Base-by-base conservation (phyloP, 345 rosid species). In the Gossypium bickii region DNA sequence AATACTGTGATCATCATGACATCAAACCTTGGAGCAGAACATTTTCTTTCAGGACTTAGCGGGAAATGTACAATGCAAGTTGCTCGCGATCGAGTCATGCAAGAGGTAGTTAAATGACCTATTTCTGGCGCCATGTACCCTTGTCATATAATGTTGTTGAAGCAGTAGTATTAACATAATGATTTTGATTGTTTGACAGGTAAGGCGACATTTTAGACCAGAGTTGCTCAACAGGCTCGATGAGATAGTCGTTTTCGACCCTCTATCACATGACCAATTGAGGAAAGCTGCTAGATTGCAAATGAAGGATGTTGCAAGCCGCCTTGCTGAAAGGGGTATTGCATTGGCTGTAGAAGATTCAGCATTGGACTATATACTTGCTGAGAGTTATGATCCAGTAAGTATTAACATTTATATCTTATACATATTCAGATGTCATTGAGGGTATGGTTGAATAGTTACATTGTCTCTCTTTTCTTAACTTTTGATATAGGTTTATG, bases 1-100 rank as follows among this genome's bases (percentile, higher is more conserved):
- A 92, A 91, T 22, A 85, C 97, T 0, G 93, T 94, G 22, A 91
- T 94, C 13, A 90, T 94, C 67, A 89, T 94, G 99, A 94, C 99
- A 0, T 94, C 99, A 0, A 93, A 94, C 83, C 93, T 94, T 15
- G 98, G 98, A 4, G 97, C 97, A 0, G 99, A 94, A 63, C 93
- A 91, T 58, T 89, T 94, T 17, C 81, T 94, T 0, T 81, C 93
- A 2, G 97, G 98, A 2, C 67, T 94, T 8, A 83, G 73, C 1
- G 98, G 98, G 41, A 90, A 93, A 69, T 85, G 83, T 51, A 1
- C 98, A 1, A 91, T 94, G 90, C 87, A 94, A 76, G 96, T 77
- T 64, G 99, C 99, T 25, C 86, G 92, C 0, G 96, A 91, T 7
- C 78, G 85, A 25, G 99, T 94, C 18, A 82, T 91, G 94, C 92